phyloP scores from a whole-genome alignment of 768 basidiomycete genomes.

The Suillus hirtellus region DNA sequence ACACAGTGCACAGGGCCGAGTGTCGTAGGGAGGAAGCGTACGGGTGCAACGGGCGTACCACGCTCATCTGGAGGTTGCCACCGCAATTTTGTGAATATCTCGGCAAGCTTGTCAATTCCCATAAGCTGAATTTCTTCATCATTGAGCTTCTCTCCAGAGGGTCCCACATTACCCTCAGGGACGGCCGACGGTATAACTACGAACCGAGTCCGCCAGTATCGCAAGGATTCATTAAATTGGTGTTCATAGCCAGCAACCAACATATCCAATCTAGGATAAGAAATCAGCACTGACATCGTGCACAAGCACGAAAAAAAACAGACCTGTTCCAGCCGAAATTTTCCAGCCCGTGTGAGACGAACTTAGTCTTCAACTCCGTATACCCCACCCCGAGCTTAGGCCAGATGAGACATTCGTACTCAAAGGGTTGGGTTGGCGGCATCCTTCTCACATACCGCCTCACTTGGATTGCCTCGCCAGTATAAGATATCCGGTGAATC shows the following conservation, averaged over 20 bases:
- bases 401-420: slow-evolving; percentile 93
- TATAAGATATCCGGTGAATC: slow-evolving; percentile 90
- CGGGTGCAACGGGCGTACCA: slow-evolving; percentile 50
- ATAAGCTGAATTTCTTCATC: slow-evolving; percentile 87
- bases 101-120: slow-evolving; percentile 90
- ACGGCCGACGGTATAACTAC: slow-evolving; percentile 84
- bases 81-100: slow-evolving; percentile 80
- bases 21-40: slow-evolving; percentile 82
- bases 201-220: slow-evolving; percentile 94
- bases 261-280: slow-evolving; percentile 71
- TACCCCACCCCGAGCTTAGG: slow-evolving; percentile 88
- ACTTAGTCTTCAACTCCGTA: slow-evolving; percentile 72
- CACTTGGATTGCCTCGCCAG: slow-evolving; percentile 88
- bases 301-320: slow-evolving; percentile 17
- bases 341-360: slow-evolving; percentile 76
- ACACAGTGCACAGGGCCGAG: slow-evolving; percentile 80
- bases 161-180: slow-evolving; percentile 53
- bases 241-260: slow-evolving; percentile 81
- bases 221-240: slow-evolving; percentile 75
- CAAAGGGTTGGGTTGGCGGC: slow-evolving; percentile 59
- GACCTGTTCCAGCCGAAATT: slow-evolving; percentile 88
- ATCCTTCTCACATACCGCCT: slow-evolving; percentile 79
- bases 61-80: slow-evolving; percentile 60
- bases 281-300: slow-evolving; percentile 4
- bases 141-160: slow-evolving; percentile 72